These are phyloP conservation scores for Cylindrotheca fusiformis DNA, from an alignment of 108 stramenopile species.

Conservation along the genomic window DNA sequence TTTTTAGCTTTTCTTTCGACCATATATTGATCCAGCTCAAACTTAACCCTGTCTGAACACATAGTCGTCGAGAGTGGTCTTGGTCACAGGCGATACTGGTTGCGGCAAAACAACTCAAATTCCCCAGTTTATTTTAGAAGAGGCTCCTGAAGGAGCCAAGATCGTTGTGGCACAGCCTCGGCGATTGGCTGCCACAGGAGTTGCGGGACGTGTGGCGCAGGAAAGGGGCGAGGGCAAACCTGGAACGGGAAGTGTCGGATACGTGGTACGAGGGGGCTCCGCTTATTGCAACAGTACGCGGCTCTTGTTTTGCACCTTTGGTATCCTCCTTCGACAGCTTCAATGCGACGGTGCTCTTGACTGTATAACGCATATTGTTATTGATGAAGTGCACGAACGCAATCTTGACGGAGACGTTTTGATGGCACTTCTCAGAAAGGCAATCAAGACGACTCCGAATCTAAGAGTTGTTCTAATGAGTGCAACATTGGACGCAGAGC, in stretches of 20 bases:
- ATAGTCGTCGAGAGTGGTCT: conserved; percentile 63
- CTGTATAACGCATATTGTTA: conserved; percentile 86
- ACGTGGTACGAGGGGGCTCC: conserved; percentile 88
- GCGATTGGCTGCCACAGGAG: conserved; percentile 91
- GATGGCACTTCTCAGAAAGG: conserved; percentile 56
- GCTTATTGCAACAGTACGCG: conserved; percentile 65
- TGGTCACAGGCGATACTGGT: conserved; percentile 88
- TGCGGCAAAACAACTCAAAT: conserved; percentile 91
- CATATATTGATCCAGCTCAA: too few relatives aligned
- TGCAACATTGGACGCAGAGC: conserved; percentile 94
- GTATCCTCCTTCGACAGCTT: conserved; percentile 94
- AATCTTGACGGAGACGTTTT: conserved; percentile 79
- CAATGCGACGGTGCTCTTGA: conserved; percentile 77
- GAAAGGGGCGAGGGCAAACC: conserved; percentile 83
- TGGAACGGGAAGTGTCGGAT: conserved; percentile 83
- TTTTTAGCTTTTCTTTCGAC: too few relatives aligned
- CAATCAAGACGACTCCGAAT: conserved; percentile 26
- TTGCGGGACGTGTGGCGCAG: conserved; percentile 88
- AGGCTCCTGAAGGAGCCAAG: conserved; percentile 64
- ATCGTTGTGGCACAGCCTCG: conserved; percentile 96
- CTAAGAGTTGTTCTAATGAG: conserved; percentile 81
- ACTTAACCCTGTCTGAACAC: too few relatives aligned
- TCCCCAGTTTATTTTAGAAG: conserved; percentile 88
- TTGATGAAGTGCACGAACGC: conserved; percentile 98
- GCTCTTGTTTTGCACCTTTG: conserved; percentile 95